These are phyloP conservation scores for Paecilomyces fulvus DNA, from an alignment of 2,329 filamentous ascomycete species.

Conservation along the genomic window DNA sequence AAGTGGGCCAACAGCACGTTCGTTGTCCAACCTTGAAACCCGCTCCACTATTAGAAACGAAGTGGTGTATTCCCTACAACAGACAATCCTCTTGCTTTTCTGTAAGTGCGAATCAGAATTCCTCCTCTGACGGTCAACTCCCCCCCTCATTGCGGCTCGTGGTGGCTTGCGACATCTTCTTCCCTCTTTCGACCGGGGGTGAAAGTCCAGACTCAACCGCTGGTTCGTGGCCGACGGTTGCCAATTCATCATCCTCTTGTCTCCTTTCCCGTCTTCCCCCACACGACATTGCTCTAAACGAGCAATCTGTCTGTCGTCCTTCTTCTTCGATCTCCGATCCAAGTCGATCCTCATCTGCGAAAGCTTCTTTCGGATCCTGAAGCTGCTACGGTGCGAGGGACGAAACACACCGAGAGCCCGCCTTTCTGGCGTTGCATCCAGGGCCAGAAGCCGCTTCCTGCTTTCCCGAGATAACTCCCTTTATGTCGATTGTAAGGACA, in stretches of 20 bases:
- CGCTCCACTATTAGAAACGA: neutral
- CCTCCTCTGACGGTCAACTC: neutral
- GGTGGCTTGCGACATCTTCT: neutral
- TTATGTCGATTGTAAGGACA: neutral
- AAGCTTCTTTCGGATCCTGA: neutral
- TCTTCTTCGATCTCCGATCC: neutral
- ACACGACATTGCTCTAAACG: neutral
- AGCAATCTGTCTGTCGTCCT: neutral
- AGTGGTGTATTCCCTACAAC: neutral
- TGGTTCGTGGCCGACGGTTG: neutral
- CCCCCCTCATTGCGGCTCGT: neutral
- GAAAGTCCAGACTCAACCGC: neutral
- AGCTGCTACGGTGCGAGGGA: neutral
- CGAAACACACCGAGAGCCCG: neutral
- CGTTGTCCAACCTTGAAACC: neutral
- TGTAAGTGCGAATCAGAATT: neutral
- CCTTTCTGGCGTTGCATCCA: neutral
- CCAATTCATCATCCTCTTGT: constrained; percentile 1
- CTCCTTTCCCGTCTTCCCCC: neutral
- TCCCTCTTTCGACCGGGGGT: neutral
- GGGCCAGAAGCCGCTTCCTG: neutral
- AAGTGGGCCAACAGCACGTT: neutral
- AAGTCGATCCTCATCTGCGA: neutral
- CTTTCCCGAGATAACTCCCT: neutral
- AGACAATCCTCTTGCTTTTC: neutral